phyloP scores from a whole-genome alignment of 768 basidiomycete genomes.

The Tulasnella sp. region DNA sequence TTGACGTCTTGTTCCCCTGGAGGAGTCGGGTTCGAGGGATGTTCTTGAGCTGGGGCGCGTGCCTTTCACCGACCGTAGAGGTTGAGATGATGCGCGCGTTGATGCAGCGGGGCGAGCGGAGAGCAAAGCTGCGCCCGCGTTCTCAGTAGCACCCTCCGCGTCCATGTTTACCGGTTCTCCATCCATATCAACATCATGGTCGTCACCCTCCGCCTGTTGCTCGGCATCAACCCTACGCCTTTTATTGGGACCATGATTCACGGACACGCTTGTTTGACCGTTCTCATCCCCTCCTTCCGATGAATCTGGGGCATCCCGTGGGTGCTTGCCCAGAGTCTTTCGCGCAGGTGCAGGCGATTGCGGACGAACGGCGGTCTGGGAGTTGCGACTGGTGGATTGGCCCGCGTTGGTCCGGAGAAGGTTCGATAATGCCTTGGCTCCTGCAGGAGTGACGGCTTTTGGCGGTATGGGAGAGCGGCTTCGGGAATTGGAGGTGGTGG shows the following conservation, averaged over 20 bases:
- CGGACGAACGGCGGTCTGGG: background rate
- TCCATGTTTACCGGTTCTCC: background rate
- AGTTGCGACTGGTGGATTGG: too few species aligned
- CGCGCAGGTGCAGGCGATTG: background rate
- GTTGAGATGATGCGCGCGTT: background rate
- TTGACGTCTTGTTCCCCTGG: background rate
- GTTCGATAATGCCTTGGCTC: background rate
- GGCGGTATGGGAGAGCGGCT: background rate
- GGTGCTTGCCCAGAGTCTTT: background rate
- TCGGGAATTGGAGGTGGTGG: background rate
- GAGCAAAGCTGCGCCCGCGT: background rate
- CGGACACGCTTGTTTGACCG: background rate
- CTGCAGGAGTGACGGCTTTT: background rate
- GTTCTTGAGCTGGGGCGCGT: background rate
- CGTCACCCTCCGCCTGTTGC: background rate
- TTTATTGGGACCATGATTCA: background rate
- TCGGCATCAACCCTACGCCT: background rate
- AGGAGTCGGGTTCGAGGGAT: background rate
- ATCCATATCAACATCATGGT: constrained; percentile 10
- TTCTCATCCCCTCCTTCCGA: background rate
- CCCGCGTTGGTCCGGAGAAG: background rate
- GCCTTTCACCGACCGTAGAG: background rate
- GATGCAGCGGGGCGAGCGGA: background rate
- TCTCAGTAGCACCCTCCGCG: background rate
- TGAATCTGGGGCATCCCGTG: background rate